Conservation (phyloP, 345 rosid species). For the Gossypium raimondii region DNA sequence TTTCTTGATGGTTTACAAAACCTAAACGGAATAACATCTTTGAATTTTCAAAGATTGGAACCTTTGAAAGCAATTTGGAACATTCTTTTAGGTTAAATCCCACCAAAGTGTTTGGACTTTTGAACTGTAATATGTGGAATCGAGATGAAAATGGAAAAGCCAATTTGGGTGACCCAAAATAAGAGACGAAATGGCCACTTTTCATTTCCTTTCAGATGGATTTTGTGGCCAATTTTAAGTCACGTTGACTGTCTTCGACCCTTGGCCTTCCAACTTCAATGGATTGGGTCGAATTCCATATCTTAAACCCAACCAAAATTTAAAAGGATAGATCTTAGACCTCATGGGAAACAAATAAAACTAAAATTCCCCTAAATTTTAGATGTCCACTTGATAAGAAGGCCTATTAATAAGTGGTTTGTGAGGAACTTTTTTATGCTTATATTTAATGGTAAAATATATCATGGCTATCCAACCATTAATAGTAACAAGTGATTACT, state of each 20-base stretch:
- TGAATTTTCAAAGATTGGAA: not conserved
- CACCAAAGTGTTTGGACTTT: not conserved
- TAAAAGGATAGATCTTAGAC: not conserved
- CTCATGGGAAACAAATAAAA: not conserved
- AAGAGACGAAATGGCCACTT: not conserved
- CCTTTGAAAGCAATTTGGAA: not conserved
- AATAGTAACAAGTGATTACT: no score
- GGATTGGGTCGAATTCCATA: not conserved
- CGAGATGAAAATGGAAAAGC: slow-evolving; percentile 10
- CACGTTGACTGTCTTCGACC: not conserved
- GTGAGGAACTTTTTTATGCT: no score
- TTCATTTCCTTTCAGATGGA: not conserved
- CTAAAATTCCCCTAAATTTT: no score
- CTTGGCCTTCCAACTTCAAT: not conserved
- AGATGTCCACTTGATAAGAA: no score
- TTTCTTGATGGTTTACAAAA: slow-evolving; percentile 4
- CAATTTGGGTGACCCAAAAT: slow-evolving; percentile 1
- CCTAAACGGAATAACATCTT: not conserved
- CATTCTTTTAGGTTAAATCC: not conserved
- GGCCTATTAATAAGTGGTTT: no score
- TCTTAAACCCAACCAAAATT: not conserved
- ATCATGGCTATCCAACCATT: no score
- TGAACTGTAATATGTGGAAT: not conserved
- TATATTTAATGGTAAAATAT: no score
- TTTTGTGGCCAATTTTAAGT: not conserved